Base-by-base conservation (phyloP, 1,284 basidiomycete species). In the Moesziomyces parantarcticus region DNA sequence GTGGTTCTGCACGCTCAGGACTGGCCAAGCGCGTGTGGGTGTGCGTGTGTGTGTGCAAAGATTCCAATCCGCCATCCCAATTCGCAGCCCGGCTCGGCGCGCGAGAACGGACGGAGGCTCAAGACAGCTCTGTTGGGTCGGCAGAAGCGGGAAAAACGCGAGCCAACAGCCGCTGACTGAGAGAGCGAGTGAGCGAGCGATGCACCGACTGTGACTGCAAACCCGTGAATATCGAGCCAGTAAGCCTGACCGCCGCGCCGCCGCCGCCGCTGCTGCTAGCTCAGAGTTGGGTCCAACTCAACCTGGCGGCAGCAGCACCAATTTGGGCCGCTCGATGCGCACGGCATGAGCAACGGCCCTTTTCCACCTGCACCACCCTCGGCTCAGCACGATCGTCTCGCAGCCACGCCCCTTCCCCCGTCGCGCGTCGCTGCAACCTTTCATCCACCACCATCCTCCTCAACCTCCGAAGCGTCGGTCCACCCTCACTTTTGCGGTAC, bases 271-370 rank as follows among this genome's bases (percentile, higher is more conserved):
- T 8, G 23, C 22, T 21, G 40, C 50, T 44, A 53, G 34, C 50
- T 52, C 54, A 44, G 39, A 39, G 47, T 57, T 32, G 34, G 29
- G 25, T 26, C 13, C 54, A 50, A 57, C 42, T 45, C 51, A 29
- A 36, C 23, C 42, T 45, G 25, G 51, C 26, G 26, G 25, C 51
- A 45, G 25, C 51, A 45, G 22, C 42, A 14, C 23, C 39, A 50
- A 45, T 40, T 59, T 39, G 36, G 18, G 34, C 50, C 6, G 58
- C 50, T 53, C 58, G 58, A 48, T 59, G 58, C 58, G 50, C 56
- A 58, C 43, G 49, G 34, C 51, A 53, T 25, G 22, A 45, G 44
- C n/a, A 46, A 14, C 36, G 36, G 18, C 43, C 22, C 23, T 45
- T 20, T 52, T 43, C 58, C 29, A 32, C 29, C 8, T 49, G 41